Conservation (phyloP, 148 eudicot genomes). For the Rhododendron henanense region DNA sequence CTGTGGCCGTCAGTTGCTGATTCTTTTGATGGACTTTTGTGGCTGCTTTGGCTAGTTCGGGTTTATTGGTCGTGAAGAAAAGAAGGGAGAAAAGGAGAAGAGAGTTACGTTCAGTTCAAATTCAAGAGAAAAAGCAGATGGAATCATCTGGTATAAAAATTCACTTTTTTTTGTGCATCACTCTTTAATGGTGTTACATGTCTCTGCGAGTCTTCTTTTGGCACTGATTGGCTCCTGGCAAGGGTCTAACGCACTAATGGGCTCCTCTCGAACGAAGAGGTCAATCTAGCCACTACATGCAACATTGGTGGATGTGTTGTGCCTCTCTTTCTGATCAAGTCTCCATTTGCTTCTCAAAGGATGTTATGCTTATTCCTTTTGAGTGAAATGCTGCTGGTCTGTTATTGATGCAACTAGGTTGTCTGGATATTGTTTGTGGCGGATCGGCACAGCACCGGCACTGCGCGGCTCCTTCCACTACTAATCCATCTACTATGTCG, state of each 20-base stretch:
- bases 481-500: neutral
- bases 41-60: neutral
- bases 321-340: neutral
- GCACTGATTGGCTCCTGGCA: neutral
- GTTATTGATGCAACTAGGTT: neutral
- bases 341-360: neutral
- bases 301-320: neutral
- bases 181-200: neutral
- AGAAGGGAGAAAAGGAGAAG: neutral
- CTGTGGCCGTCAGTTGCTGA: neutral
- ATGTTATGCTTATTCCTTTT: neutral
- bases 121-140: neutral
- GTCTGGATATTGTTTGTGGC: neutral
- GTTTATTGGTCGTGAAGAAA: neutral
- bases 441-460: neutral
- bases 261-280: neutral
- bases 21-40: neutral
- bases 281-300: neutral
- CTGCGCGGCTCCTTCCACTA: neutral
- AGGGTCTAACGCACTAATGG: neutral
- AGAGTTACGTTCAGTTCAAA: neutral
- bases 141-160: neutral
- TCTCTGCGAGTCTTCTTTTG: neutral
- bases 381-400: neutral
- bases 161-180: neutral